phyloP scores from a whole-genome alignment of 768 basidiomycete genomes.

The Mycena galopus region DNA sequence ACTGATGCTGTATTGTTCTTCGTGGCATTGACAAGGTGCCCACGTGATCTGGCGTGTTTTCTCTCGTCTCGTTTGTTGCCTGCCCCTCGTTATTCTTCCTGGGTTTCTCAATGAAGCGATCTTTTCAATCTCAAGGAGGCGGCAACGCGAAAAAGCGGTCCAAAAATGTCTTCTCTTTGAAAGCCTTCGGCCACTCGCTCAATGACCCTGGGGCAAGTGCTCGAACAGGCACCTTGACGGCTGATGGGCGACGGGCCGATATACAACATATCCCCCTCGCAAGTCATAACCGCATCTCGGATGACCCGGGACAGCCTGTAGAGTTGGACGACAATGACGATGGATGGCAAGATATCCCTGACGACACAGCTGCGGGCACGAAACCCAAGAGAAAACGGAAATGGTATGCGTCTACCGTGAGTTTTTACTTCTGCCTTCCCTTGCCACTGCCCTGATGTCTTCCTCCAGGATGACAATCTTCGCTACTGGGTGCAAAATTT shows the following conservation, averaged over 20 bases:
- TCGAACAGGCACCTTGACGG: not conserved
- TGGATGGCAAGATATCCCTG: not conserved
- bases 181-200: no score
- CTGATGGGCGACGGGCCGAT: not conserved
- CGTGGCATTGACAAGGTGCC: no score
- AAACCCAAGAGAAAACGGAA: not conserved
- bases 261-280: not conserved
- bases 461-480: not conserved
- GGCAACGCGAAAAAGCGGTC: no score
- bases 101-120: no score
- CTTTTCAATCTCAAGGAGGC: no score
- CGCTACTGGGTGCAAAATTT: not conserved
- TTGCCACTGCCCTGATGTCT: not conserved
- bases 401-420: not conserved
- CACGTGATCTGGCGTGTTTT: no score
- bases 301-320: not conserved
- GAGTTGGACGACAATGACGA: not conserved
- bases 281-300: not conserved
- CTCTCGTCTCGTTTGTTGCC: no score
- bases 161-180: no score
- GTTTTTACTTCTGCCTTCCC: not conserved
- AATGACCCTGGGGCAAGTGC: not conserved
- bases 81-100: no score
- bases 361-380: not conserved
- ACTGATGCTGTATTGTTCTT: no score